Base-by-base conservation (phyloP, 2,329 filamentous ascomycete genomes). In the Pseudomassariella vexata region DNA sequence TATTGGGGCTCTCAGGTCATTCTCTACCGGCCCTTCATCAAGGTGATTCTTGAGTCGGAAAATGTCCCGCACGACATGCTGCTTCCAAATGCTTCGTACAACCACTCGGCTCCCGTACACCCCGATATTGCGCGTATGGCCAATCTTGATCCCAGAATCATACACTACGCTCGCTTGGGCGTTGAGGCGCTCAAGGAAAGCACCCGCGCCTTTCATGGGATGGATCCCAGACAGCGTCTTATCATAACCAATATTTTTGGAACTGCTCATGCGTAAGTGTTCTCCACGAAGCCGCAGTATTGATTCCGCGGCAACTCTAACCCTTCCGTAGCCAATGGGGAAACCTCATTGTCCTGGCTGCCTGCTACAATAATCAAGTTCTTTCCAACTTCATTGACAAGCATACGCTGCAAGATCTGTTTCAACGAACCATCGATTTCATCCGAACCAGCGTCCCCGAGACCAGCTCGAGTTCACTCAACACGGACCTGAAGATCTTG, bases 231-330 rank as follows among this genome's bases (percentile, higher is more conserved):
- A 17, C 63, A 73, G 39, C 76, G 87, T 19, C 76, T 85, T 7
- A 82, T 95, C 31, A 80, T 96, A 34, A 96, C 90, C n/a, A 96
- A 95, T 48, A 81, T 95, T 16, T 94, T 95, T 59, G 89, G 90
- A 32, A 96, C 90, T 12, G 84, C 88, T 40, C 90, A 95, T 68
- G 89, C 90, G 85, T 94, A 84, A 76, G 86, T 78, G 31, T 9
- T 21, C 3, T 22, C 19, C 14, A 22, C 8, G 7, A n/a, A 12
- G 6, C 22, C 10, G 5, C 8, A 23, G 17, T 26, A 8, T 18
- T 19, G 29, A 29, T 30, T 5, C 21, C 5, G 34, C 20, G 17
- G 14, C 14, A 33, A 22, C 36, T 41, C 46, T 56, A 47, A 50
- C 44, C 16, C 37, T 24, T 19, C 37, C 27, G 5, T 41, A 94